Conservation (phyloP, 306 rosid species). For the Amphicarpaea edgeworthii region DNA sequence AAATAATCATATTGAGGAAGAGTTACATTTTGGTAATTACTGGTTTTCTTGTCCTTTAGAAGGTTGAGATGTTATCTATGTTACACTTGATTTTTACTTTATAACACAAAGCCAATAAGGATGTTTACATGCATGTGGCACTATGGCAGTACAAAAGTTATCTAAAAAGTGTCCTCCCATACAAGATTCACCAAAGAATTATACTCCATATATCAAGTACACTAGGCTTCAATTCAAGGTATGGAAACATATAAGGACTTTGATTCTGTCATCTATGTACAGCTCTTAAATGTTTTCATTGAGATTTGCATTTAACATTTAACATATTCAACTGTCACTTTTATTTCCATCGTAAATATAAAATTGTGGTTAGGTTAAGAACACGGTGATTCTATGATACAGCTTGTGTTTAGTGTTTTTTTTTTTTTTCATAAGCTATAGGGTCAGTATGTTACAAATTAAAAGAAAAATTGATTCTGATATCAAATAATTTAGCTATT, state of each 20-base stretch:
- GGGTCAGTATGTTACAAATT: too few species aligned
- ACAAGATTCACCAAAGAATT: constrained; percentile 61
- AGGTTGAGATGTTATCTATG: constrained; percentile 15
- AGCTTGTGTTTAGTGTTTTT: background rate
- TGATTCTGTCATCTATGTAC: constrained; percentile 25
- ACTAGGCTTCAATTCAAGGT: constrained; percentile 95
- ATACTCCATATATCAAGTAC: constrained; percentile 79
- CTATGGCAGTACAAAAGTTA: constrained; percentile 54
- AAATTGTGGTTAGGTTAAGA: background rate
- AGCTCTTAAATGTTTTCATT: constrained; percentile 32
- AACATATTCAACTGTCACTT: background rate
- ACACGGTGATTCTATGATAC: background rate
- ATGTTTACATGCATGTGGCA: constrained; percentile 47
- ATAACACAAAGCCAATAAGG: constrained; percentile 50
- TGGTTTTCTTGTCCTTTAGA: constrained; percentile 33
- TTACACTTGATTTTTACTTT: constrained; percentile 30
- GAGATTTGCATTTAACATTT: background rate
- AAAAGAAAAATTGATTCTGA: too few species aligned
- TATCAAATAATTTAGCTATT: too few species aligned
- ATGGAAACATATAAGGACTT: constrained; percentile 31
- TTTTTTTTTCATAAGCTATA: background rate
- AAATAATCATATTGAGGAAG: constrained; percentile 46
- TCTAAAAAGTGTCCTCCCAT: constrained; percentile 49
- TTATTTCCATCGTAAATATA: too few species aligned
- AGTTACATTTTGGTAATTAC: constrained; percentile 63